Conservation (phyloP, 2,329 filamentous ascomycete genomes). For the Eutypa lata region DNA sequence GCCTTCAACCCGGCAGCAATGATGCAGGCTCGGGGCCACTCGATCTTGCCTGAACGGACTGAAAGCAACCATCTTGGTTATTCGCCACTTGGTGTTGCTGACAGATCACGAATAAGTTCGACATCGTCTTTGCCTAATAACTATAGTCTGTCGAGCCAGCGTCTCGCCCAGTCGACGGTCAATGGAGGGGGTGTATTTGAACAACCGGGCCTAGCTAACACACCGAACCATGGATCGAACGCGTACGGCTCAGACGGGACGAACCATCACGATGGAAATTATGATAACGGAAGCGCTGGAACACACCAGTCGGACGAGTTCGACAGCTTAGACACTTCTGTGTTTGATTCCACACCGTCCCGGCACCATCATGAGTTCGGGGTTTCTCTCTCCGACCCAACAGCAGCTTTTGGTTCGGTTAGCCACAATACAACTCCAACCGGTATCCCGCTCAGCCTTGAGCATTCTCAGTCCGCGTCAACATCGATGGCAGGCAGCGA, state of each 20-base stretch:
- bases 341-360: background rate
- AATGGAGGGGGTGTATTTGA: conserved; percentile 11
- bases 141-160: conserved; percentile 5
- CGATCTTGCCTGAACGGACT: conserved; percentile 9
- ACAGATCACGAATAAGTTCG: conserved; percentile 7
- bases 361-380: conserved; percentile 5
- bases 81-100: conserved; percentile 1
- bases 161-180: conserved; percentile 9
- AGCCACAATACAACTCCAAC: background rate
- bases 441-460: background rate
- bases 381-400: conserved; percentile 2
- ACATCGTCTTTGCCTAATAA: conserved; percentile 9
- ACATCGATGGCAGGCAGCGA: background rate
- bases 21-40: conserved; percentile 10
- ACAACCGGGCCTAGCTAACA: conserved; percentile 6
- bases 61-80: conserved; percentile 11
- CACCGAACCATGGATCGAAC: conserved; percentile 3
- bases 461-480: background rate
- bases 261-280: conserved; percentile 1
- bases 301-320: conserved; percentile 1
- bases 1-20: background rate
- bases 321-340: background rate
- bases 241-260: conserved; percentile 2
- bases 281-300: background rate
- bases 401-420: background rate